phyloP scores from a whole-genome alignment of 176 grass and related monocot species.

The Ensete glaucum region DNA sequence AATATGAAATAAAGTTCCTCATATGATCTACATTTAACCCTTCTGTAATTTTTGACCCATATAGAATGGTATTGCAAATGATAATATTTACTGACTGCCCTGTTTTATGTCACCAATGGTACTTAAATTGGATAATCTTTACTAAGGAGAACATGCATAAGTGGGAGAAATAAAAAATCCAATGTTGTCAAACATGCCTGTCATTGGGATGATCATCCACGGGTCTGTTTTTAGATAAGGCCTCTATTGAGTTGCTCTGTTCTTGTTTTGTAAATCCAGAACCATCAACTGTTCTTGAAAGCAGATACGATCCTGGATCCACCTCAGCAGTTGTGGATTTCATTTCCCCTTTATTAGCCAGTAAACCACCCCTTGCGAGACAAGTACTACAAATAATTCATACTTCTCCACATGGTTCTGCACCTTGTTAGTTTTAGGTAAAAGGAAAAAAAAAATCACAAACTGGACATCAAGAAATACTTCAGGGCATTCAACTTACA shows the following conservation, averaged over 20 bases:
- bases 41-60: neutral
- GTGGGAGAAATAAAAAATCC: neutral
- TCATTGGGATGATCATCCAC: conserved; percentile 50
- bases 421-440: too few species aligned
- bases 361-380: too few species aligned
- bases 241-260: conserved; percentile 39
- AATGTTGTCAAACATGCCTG: neutral
- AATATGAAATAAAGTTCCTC: neutral
- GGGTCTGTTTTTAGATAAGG: conserved; percentile 31
- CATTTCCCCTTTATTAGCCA: conserved; percentile 35
- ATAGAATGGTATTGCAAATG: neutral
- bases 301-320: conserved; percentile 38
- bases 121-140: neutral
- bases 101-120: neutral
- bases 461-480: too few species aligned
- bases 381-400: too few species aligned
- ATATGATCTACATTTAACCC: neutral
- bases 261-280: conserved; percentile 70
- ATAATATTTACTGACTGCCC: neutral
- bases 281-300: conserved; percentile 41
- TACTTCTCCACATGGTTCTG: too few species aligned
- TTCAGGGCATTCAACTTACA: too few species aligned
- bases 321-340: conserved; percentile 38
- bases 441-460: too few species aligned
- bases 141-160: neutral